Evolutionary conservation across 345 rosid species (phyloP).

Genomic region (Hypericum perforatum): DNA sequence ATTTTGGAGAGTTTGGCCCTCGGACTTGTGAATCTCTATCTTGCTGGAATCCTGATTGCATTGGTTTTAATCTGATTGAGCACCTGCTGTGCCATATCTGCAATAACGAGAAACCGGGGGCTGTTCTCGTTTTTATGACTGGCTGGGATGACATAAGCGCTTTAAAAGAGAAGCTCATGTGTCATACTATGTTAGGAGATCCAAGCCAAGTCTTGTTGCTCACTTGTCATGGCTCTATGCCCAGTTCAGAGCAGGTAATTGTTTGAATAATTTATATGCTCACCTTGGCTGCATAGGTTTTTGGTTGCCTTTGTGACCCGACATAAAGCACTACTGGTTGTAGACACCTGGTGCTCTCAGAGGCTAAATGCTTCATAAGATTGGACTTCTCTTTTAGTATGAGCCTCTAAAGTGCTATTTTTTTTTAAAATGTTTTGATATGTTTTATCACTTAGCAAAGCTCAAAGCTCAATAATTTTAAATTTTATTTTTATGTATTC

Average conservation of each 20-base stretch:
- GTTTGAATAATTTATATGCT: too few relatives aligned
- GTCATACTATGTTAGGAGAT: conserved; percentile 64
- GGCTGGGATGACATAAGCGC: conserved; percentile 96
- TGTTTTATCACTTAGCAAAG: too few relatives aligned
- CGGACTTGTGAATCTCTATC: conserved; percentile 64
- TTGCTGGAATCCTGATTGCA: conserved; percentile 86
- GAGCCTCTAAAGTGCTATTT: too few relatives aligned
- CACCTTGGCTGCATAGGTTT: too few relatives aligned
- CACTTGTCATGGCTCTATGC: conserved; percentile 96
- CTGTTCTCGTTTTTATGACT: conserved; percentile 84
- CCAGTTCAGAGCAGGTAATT: conserved; percentile 84
- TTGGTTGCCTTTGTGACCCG: too few relatives aligned
- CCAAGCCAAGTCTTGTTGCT: conserved; percentile 58
- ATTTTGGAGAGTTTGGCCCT: conserved; percentile 47
- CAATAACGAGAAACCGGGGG: conserved; percentile 67
- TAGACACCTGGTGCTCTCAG: too few relatives aligned
- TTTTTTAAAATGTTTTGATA: too few relatives aligned
- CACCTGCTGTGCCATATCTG: conserved; percentile 53
- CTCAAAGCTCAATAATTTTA: too few relatives aligned
- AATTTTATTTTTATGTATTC: too few relatives aligned
- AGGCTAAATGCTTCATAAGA: too few relatives aligned
- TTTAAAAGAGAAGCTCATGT: conserved; percentile 69
- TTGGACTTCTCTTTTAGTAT: too few relatives aligned
- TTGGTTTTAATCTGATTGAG: conserved; percentile 90
- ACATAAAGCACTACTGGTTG: too few relatives aligned